Conservation (phyloP, 768 basidiomycete species). For the Xerocomellus intermedius region DNA sequence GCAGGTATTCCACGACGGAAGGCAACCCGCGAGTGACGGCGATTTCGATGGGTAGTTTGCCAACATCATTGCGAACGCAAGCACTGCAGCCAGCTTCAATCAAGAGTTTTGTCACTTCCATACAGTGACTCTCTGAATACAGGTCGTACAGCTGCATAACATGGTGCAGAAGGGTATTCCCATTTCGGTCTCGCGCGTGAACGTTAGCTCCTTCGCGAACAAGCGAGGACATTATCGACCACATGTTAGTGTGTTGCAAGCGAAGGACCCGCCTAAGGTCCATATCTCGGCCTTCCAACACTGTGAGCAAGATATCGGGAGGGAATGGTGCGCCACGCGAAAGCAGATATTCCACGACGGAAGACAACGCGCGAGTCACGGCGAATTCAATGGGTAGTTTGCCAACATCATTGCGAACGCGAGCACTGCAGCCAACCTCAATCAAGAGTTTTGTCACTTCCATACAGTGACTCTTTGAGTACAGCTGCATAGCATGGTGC, state of each 20-base stretch:
- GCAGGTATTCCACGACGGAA: background rate
- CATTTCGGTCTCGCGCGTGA: background rate
- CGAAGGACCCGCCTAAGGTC: too few relatives aligned
- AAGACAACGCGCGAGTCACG: background rate
- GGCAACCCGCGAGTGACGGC: background rate
- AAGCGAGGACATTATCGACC: background rate
- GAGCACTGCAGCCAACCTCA: background rate
- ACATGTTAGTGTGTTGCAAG: too few relatives aligned
- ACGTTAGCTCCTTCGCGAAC: background rate
- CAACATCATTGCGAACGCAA: background rate
- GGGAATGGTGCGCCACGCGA: background rate
- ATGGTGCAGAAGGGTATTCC: background rate
- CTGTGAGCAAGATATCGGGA: background rate
- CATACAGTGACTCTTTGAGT: background rate
- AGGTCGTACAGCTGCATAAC: background rate
- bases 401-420: background rate
- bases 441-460: background rate
- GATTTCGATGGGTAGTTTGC: background rate
- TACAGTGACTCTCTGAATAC: too few relatives aligned
- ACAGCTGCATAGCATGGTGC: background rate
- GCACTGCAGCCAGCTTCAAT: background rate
- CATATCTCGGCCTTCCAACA: background rate
- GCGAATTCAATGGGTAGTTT: background rate
- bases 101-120: background rate
- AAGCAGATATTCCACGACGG: background rate